phyloP scores from a whole-genome alignment of 2,329 filamentous ascomycete genomes.

The Trematosphaeria pertusa region DNA sequence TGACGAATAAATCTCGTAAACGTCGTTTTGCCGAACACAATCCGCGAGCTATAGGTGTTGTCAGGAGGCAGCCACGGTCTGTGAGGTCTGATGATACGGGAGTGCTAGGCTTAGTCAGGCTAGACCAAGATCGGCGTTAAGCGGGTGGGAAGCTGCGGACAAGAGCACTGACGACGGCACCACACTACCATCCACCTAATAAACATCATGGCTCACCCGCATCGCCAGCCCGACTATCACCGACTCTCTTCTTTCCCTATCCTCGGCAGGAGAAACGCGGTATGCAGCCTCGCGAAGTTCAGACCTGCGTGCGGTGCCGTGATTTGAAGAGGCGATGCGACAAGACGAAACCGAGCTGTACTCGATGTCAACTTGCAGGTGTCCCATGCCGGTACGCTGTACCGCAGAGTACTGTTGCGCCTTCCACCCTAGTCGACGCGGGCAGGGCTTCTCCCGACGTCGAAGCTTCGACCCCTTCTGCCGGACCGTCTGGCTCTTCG shows the following conservation, averaged over 20 bases:
- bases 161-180: too few species aligned
- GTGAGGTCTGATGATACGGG: too few species aligned
- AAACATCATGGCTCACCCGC: conserved; percentile 3
- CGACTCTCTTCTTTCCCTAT: background rate
- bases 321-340: conserved; percentile 6
- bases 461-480: background rate
- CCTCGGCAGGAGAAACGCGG: background rate
- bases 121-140: too few species aligned
- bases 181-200: too few species aligned
- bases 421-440: background rate
- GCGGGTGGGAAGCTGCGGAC: too few species aligned
- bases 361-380: conserved; percentile 1
- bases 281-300: conserved; percentile 3
- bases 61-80: too few species aligned
- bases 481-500: background rate
- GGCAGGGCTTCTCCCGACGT: background rate
- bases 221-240: background rate
- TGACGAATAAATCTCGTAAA: too few species aligned
- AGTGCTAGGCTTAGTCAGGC: too few species aligned
- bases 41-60: too few species aligned
- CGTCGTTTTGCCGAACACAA: too few species aligned
- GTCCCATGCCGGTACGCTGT: background rate
- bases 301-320: conserved; percentile 3
- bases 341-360: conserved; percentile 4
- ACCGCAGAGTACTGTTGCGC: background rate